Conservation (phyloP, 2,329 filamentous ascomycete species). For the Colletotrichum coccodes region DNA sequence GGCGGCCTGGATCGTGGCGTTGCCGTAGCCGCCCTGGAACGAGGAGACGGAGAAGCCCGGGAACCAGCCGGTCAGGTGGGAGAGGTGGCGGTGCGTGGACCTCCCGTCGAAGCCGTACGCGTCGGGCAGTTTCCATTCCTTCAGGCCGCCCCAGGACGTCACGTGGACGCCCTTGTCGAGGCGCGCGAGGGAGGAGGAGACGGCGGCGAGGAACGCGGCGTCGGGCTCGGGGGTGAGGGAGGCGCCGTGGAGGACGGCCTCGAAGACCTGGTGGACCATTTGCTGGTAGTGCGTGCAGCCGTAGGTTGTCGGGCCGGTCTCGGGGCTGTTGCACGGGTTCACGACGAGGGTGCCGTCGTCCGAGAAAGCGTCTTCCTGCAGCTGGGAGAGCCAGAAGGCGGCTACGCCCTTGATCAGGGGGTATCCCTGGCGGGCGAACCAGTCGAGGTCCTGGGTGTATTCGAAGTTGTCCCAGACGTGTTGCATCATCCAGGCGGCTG, state of each 20-base stretch:
- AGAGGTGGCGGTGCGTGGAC: constrained; percentile 56
- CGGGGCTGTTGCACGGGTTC: constrained; percentile 68
- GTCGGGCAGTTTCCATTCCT: constrained; percentile 48
- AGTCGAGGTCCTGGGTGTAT: constrained; percentile 58
- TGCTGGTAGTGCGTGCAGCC: constrained; percentile 65
- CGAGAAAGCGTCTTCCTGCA: constrained; percentile 59
- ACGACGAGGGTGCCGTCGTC: constrained; percentile 63
- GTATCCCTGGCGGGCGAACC: constrained; percentile 59
- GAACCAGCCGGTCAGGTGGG: constrained; percentile 65
- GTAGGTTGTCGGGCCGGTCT: constrained; percentile 65
- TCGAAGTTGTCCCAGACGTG: constrained; percentile 68
- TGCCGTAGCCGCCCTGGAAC: constrained; percentile 51
- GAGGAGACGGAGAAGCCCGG: constrained; percentile 62
- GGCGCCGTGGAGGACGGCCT: constrained; percentile 45
- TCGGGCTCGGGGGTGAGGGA: constrained; percentile 38
- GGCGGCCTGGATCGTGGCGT: constrained; percentile 53
- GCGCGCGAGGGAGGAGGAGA: constrained; percentile 51
- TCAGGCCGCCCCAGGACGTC: constrained; percentile 42
- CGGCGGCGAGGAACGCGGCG: constrained; percentile 40
- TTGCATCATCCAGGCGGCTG: constrained; percentile 69
- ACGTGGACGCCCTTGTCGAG: constrained; percentile 45
- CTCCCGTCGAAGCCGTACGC: constrained; percentile 39
- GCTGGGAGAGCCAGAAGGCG: constrained; percentile 65
- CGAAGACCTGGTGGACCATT: constrained; percentile 55
- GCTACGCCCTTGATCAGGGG: constrained; percentile 63